Base-by-base conservation (phyloP, 208 protist genomes). In the Phytomonas francai region DNA sequence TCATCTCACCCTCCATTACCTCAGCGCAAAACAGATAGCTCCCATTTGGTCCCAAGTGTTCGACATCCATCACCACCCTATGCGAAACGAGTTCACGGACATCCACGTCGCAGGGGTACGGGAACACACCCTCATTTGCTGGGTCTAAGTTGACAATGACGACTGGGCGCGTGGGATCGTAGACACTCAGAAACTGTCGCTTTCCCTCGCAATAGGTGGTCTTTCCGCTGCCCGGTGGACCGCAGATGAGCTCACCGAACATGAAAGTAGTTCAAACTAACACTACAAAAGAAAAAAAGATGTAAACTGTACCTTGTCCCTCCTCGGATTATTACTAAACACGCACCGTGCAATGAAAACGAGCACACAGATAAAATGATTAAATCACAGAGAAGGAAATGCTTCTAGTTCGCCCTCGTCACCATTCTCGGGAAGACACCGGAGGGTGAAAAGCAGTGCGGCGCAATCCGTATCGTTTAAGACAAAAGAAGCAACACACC, bases 131-230 rank as follows among this genome's bases (percentile, higher is more conserved):
- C 63, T 99, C 97, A 82, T 99, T 99, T 11, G 98, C 98, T 0
- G 98, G 98, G 78, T 99, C 98, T 0, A 99, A 78, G 84, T 99
- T 99, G 14, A 99, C 77, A 63, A 99, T 61, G 4, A 81, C 71
- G 11, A 94, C 87, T 28, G 92, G 91, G 8, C 95, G 83, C 9
- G 78, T 81, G 8, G 83, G 81, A 65, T 96, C 95, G 58, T 97
- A 87, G 4, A 91, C 85, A 58, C 81, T 91, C n/a, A 98, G 80
- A 78, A 97, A 98, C 73, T 98, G 94, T 19, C 84, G 78, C 75
- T 98, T 97, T 9, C 94, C 97, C 59, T 97, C 86, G 69, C 97
- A 98, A 85, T 99, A 99, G 0, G 98, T 99, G 22, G 88, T 94
- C 65, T 97, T 96, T 12, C 92, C 97, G 56, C 90, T 95, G 6